Conservation (phyloP, 768 basidiomycete genomes). For the Ephemerocybe angulata region DNA sequence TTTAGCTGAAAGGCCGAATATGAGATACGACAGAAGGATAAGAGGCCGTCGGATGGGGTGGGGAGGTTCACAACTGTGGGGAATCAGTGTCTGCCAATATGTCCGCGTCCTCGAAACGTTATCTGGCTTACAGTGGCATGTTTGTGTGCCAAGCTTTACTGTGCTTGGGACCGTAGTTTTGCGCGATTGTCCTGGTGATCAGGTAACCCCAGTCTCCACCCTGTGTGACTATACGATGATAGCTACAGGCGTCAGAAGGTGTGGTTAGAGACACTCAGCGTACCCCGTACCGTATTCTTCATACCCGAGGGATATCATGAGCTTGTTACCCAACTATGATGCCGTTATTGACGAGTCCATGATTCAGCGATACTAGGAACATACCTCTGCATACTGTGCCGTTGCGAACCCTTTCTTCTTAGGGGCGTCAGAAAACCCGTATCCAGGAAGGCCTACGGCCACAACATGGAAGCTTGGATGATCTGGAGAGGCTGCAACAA, state of each 20-base stretch:
- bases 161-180: slow-evolving; percentile 32
- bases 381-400: slow-evolving; percentile 48
- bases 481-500: slow-evolving; percentile 37
- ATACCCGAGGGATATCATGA: slow-evolving; percentile 49
- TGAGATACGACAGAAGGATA: slow-evolving; percentile 22
- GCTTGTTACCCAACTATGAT: slow-evolving; percentile 39
- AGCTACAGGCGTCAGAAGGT: neutral
- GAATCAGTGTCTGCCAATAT: neutral
- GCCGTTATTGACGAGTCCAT: too few species aligned
- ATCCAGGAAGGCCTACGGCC: slow-evolving; percentile 54
- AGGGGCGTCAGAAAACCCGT: slow-evolving; percentile 57
- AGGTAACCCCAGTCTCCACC: slow-evolving; percentile 26
- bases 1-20: slow-evolving; percentile 24
- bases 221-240: slow-evolving; percentile 24
- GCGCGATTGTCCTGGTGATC: slow-evolving; percentile 28
- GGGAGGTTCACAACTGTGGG: slow-evolving; percentile 16
- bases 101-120: neutral
- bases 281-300: slow-evolving; percentile 39
- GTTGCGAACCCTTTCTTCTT: slow-evolving; percentile 47
- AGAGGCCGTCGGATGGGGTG: slow-evolving; percentile 21
- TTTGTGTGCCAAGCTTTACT: slow-evolving; percentile 54
- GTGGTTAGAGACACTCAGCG: too few species aligned
- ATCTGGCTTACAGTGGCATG: slow-evolving; percentile 33
- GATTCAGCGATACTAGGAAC: too few species aligned
- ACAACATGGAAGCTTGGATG: slow-evolving; percentile 63